Conservation (phyloP, 106 monocot species). For the Chionographis japonica region DNA sequence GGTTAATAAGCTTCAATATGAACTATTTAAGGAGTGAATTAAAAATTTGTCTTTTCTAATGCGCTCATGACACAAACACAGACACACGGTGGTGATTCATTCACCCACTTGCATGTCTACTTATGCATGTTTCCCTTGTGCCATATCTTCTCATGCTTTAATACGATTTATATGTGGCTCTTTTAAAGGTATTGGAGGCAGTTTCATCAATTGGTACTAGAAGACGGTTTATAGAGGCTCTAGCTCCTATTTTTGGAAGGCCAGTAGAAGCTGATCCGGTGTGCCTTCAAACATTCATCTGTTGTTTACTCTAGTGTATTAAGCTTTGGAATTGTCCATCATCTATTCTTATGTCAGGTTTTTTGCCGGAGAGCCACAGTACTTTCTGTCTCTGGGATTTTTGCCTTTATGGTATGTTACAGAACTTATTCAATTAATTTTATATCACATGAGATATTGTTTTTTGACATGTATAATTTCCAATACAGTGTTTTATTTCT, state of each 20-base stretch:
- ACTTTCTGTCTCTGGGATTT: constrained; percentile 47
- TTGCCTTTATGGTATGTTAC: constrained; percentile 68
- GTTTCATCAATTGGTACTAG: constrained; percentile 58
- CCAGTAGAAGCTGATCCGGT: constrained; percentile 97
- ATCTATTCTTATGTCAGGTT: constrained; percentile 40
- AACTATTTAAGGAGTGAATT: no score
- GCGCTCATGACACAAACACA: no score
- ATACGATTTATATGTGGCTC: constrained; percentile 2
- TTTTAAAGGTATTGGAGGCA: constrained; percentile 68
- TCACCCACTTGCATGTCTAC: no score
- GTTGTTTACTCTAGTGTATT: neutral
- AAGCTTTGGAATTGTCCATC: neutral
- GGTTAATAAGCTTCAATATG: no score
- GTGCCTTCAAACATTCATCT: neutral
- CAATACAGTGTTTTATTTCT: no score
- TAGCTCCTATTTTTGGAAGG: constrained; percentile 74
- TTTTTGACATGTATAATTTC: no score
- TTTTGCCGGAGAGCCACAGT: constrained; percentile 78
- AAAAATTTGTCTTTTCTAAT: no score
- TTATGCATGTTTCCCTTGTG: neutral
- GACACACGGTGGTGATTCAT: no score
- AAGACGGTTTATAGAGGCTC: constrained; percentile 91
- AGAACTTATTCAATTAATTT: neutral
- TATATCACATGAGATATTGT: neutral
- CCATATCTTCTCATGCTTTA: neutral